Evolutionary conservation across 2,329 filamentous ascomycete species (phyloP), one percentile per base, ranked within the genome.

Genomic region (Diaporthe sp.): DNA sequence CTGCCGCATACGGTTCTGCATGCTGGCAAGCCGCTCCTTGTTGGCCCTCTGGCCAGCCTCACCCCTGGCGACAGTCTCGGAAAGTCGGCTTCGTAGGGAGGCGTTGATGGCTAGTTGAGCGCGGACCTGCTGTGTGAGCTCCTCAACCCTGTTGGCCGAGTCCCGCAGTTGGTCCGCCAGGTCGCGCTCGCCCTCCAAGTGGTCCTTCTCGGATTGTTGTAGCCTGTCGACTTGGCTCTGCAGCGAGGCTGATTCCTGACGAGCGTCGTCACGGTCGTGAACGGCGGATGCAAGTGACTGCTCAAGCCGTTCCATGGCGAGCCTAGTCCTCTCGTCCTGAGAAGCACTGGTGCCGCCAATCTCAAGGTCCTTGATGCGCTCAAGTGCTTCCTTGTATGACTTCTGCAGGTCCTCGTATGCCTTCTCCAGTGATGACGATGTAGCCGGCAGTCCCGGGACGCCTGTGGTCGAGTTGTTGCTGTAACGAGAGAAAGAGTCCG

Each of bases 31-130:
- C 80, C 94, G 94, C 71, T 92, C 89, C 20, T 94, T 94, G 77
- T 95, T 97, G 76, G 92, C 86, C 81, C 93, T 92, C 82, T 98
- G 96, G 80, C 97, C 95, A 44, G 90, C 89, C 80, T 98, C 96
- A 75, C 96, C 96, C 78, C 95, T 94, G 71, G 91, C 88, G 51
- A 98, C 94, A 1, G 96, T 95, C 28, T 94, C 91, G 9, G 93
- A 88, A 2, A 99, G 91, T 57, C 96, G 94, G 74, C 90, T 87
- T 74, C 95, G 93, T 68, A 99, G 88, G 39, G 90, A 88, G 51
- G 90, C 88, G 83, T 98, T 98, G 44, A 90, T 90, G n/a, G 92
- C 87, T 57, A 98, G 89, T 84, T 98, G 96, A 74, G 92, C 88
- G 74, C 93, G 92, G 34, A 98, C 95, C 82, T 97, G 93, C 53